phyloP scores from a whole-genome alignment of 164 flowering plant genomes.

The Hamamelis virginiana region DNA sequence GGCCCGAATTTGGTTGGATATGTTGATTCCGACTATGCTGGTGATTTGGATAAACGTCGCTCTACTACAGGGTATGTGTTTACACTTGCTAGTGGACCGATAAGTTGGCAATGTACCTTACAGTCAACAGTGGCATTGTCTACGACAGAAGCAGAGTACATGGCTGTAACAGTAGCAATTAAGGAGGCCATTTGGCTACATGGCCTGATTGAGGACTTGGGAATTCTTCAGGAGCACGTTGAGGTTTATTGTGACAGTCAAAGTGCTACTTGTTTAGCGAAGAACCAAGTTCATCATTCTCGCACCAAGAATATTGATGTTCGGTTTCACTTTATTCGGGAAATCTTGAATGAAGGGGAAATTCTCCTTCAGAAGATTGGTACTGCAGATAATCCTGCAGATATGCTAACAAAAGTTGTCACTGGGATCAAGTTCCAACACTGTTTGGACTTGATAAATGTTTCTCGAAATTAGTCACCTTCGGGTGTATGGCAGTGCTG shows the following conservation, averaged over 20 bases:
- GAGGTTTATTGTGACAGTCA: not conserved
- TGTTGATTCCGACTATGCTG: not conserved
- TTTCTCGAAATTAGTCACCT: too few species aligned
- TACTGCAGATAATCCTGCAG: not conserved
- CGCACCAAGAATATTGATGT: slow-evolving; percentile 4
- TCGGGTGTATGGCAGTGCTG: too few species aligned
- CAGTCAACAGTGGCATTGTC: not conserved
- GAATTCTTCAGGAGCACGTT: not conserved
- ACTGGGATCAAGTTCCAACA: not conserved
- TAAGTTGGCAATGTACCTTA: not conserved
- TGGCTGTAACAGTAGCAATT: not conserved
- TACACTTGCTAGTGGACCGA: not conserved
- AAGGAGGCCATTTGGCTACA: not conserved
- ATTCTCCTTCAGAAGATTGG: not conserved
- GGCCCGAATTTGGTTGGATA: not conserved
- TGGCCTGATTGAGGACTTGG: not conserved
- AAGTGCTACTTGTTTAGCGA: slow-evolving; percentile 4
- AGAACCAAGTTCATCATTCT: slow-evolving; percentile 9
- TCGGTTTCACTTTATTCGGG: not conserved
- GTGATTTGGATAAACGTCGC: not conserved
- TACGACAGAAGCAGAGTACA: not conserved
- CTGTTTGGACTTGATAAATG: not conserved
- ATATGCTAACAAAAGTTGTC: slow-evolving; percentile 9
- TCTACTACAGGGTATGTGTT: slow-evolving; percentile 7
- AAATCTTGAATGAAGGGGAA: not conserved